A percentile compares a stretch with the other conserved stretches of the same genome.
phyloP scores from a whole-genome alignment of 2,329 filamentous ascomycete species.

The Penicillium psychrosexuale region DNA sequence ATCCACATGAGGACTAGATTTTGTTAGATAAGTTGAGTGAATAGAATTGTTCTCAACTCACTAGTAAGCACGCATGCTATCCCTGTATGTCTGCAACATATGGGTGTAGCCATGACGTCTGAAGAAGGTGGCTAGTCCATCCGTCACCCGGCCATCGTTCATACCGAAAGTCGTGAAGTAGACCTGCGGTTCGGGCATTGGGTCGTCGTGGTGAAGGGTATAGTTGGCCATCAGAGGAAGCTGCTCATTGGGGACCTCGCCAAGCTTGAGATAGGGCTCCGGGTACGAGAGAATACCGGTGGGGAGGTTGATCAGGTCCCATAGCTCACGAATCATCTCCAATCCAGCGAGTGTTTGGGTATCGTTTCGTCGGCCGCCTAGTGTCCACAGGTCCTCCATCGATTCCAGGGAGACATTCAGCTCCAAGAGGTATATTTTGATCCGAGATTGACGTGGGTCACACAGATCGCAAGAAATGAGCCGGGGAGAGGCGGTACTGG shows the following conservation, averaged over 20 bases:
- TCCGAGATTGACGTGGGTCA: conserved; percentile 10
- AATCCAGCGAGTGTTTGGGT: conserved; percentile 3
- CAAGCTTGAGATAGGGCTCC: not conserved
- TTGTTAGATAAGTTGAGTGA: not conserved
- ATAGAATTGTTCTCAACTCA: conserved; percentile 1
- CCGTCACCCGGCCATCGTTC: conserved; percentile 11
- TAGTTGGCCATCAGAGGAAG: conserved; percentile 17
- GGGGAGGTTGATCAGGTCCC: conserved; percentile 10
- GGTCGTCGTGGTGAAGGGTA: conserved; percentile 9
- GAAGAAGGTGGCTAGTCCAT: conserved; percentile 14
- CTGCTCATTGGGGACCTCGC: conserved; percentile 1
- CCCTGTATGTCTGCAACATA: conserved; percentile 11
- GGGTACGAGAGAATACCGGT: not conserved
- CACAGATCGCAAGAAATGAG: conserved; percentile 16
- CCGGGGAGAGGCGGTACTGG: not conserved
- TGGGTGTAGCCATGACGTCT: conserved; percentile 7
- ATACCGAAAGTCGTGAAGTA: conserved; percentile 17
- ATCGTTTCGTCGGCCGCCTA: conserved; percentile 8
- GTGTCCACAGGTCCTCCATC: conserved; percentile 14
- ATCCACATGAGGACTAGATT: not conserved
- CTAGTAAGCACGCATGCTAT: conserved; percentile 14
- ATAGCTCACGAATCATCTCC: conserved; percentile 12
- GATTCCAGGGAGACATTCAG: conserved; percentile 3
- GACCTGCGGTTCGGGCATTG: conserved; percentile 15
- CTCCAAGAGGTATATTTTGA: conserved; percentile 18